Base-by-base conservation (phyloP, 257 asterid genomes). In the Nicotiana paniculata region DNA sequence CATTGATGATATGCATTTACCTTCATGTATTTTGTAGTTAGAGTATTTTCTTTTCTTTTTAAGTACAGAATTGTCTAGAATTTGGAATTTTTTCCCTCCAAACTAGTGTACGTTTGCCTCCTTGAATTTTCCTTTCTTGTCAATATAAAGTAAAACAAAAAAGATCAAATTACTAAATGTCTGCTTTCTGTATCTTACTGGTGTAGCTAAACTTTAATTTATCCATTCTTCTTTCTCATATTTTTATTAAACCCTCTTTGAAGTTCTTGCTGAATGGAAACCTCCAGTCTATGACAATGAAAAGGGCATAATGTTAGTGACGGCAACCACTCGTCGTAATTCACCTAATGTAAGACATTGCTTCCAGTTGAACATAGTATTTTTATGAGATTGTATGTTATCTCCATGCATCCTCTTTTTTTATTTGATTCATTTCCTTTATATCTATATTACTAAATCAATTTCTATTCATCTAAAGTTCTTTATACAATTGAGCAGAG, bases 191-290 rank as follows among this genome's bases (percentile, higher is more conserved):
- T 51, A 48, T n/a, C 2, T 28, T 51, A 51, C 28, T 53, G 74
- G 51, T 67, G 58, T 74, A 46, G 61, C 61, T 24, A 48, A 46
- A 72, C 39, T 53, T 39, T n/a, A 43, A 69, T 64, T 17, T 51
- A 32, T 24, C 33, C 46, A 11, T 66, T 54, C 65, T 55, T 64
- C 80, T 77, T 46, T 82, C 58, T 81, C 72, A 77, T 48, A 62
- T 43, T 83, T 66, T 35, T 74, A 26, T 79, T 53, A 81, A 57
- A 79, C 46, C 17, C 58, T 48, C 57, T 85, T 79, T 70, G 82
- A 79, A 95, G 98, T 95, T 84, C 96, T 95, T 83, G 93, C 98
- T 83, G 98, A 95, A 89, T 92, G 98, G 98, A 95, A 95, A 88
- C 98, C 95, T 5, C 99, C 98, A 35, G 96, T 96, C 12, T 94